Base-by-base conservation (phyloP, 2,329 filamentous ascomycete species). In the Trichoderma sp. region DNA sequence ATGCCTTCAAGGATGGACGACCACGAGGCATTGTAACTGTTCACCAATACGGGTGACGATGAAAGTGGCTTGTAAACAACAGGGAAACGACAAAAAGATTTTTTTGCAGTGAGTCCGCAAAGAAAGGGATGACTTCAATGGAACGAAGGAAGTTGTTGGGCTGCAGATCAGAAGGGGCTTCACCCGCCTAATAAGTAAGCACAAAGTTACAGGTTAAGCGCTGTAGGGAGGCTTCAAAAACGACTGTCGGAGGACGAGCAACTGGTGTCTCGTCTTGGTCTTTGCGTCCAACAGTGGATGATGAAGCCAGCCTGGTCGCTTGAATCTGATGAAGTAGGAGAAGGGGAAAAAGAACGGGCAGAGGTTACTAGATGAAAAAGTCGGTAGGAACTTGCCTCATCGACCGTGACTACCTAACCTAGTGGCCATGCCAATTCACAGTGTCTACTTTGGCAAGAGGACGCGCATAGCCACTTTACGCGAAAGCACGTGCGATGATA, bases 401-500 rank as follows among this genome's bases (percentile, higher is more conserved):
- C 76, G 75, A 76, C 73, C 76, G 76, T 79, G 76, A 76, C 69
- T 76, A 65, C 71, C 50, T 56, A 35, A 63, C 18, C 50, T 66
- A 73, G 71, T 35, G 71, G 74, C 71, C 63, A 69, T 75, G 75
- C 81, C 76, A 78, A 78, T 79, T 79, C 82, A 84, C 83, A 81
- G 77, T 81, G 80, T 80, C 79, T 67, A 77, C 75, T 35, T 35
- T n/a, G 31, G 71, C 33, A 77, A 75, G 79, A 77, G 72, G 75
- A 53, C 71, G 72, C 79, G 80, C 79, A 79, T 78, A 81, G 73
- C 73, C 79, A 77, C 78, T 78, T 80, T 79, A 82, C 83, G 80
- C 82, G 83, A 80, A 81, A 76, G 80, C 82, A 82, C 81, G 80
- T 83, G 81, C 73, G 8, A 35, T 50, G 27, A 68, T 66, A 41